Conservation (phyloP, 1,284 basidiomycete genomes). For the Naganishia cerealis region DNA sequence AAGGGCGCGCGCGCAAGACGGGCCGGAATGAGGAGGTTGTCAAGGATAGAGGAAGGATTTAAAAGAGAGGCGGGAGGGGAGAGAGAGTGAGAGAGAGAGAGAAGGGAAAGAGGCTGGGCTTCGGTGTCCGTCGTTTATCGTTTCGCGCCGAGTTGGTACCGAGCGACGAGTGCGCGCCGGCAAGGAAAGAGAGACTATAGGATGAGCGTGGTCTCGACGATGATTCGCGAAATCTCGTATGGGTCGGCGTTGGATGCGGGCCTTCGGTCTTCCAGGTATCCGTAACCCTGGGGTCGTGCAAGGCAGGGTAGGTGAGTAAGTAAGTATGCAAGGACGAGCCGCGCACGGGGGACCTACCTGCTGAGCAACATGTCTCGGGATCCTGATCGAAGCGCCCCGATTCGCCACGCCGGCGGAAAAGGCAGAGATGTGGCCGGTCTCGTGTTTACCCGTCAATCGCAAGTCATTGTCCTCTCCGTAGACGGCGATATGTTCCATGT, state of each 20-base stretch:
- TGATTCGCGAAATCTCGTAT: slow-evolving; percentile 79
- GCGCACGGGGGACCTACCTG: background rate
- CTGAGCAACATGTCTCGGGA: slow-evolving; percentile 85
- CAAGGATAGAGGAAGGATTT: too few relatives aligned
- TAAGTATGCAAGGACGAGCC: background rate
- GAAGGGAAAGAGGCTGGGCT: background rate
- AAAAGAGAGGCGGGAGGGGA: background rate
- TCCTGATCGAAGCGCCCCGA: slow-evolving; percentile 74
- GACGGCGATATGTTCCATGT: slow-evolving; percentile 89
- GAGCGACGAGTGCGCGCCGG: background rate
- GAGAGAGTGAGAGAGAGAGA: slow-evolving; percentile 1
- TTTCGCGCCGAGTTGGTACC: background rate
- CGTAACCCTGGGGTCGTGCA: slow-evolving; percentile 67
- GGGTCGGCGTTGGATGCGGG: slow-evolving; percentile 97
- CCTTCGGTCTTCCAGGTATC: slow-evolving; percentile 94
- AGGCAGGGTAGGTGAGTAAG: background rate
- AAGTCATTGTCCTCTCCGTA: slow-evolving; percentile 96
- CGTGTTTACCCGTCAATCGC: slow-evolving; percentile 84
- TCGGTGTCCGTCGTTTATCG: background rate
- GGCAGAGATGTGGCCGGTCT: slow-evolving; percentile 90
- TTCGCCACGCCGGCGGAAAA: slow-evolving; percentile 97
- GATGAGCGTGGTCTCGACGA: slow-evolving; percentile 80
- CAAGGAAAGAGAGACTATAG: slow-evolving; percentile 35
- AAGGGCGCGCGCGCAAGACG: too few relatives aligned
- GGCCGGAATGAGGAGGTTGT: too few relatives aligned